A percentile compares a stretch with the other conserved stretches of the same genome.
Evolutionary conservation across 257 asterid genomes (phyloP).

Genomic region (Capsicum chinense): DNA sequence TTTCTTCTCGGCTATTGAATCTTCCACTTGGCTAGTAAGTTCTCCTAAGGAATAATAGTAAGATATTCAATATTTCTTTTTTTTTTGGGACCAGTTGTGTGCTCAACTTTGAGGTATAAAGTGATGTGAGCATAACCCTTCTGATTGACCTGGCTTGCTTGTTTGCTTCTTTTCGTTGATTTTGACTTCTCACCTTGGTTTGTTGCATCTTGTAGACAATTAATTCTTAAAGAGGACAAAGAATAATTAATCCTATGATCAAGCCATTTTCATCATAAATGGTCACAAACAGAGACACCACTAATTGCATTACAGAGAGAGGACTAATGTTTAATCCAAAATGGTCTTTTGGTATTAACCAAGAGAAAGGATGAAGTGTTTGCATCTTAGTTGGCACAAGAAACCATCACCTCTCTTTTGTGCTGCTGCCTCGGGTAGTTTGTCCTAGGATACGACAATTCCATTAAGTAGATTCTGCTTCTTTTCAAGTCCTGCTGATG

Average conservation of each 20-base stretch:
- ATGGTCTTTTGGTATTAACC: neutral
- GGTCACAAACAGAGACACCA: slow-evolving; percentile 15
- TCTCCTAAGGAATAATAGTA: slow-evolving; percentile 8
- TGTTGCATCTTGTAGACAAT: neutral
- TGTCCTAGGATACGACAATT: slow-evolving; percentile 4
- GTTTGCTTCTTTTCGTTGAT: neutral
- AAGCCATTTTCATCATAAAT: neutral
- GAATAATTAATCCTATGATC: neutral
- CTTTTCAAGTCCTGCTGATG: slow-evolving; percentile 41
- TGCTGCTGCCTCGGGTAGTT: neutral
- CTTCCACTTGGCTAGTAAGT: slow-evolving; percentile 53
- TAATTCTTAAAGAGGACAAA: slow-evolving; percentile 20
- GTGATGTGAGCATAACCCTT: neutral
- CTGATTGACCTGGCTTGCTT: neutral
- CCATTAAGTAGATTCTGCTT: slow-evolving; percentile 21
- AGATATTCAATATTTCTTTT: neutral
- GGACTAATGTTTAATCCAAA: neutral
- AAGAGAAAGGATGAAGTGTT: neutral
- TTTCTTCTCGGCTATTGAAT: slow-evolving; percentile 47
- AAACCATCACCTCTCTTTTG: neutral
- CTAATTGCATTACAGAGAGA: neutral
- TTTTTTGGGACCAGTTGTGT: neutral
- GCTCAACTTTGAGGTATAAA: slow-evolving; percentile 6
- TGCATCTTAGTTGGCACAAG: neutral
- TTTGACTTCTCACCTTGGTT: neutral